These are phyloP conservation scores for Zygotorulaspora florentina DNA, from an alignment of 805 yeast genomes.

Conservation along the genomic window DNA sequence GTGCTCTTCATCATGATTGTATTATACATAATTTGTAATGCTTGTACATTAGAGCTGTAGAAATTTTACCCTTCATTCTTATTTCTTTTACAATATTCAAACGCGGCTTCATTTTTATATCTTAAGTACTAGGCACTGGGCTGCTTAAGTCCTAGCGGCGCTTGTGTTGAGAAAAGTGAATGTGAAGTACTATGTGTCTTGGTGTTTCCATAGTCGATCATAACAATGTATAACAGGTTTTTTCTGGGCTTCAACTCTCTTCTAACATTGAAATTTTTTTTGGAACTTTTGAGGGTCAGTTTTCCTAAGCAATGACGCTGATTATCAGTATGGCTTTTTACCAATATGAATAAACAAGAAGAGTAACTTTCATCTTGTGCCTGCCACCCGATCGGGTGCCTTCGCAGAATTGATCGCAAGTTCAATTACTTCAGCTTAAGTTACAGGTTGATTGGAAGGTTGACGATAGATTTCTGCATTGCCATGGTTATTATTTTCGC, in stretches of 20 bases:
- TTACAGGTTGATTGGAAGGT: slow-evolving; percentile 49
- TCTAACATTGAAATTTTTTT: slow-evolving; percentile 56
- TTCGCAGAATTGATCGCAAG: slow-evolving; percentile 54
- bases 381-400: slow-evolving; percentile 51
- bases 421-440: slow-evolving; percentile 44
- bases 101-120: slow-evolving; percentile 43
- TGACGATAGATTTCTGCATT: slow-evolving; percentile 59
- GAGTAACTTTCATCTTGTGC: slow-evolving; percentile 52
- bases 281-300: slow-evolving; percentile 56
- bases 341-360: slow-evolving; percentile 43
- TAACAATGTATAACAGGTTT: slow-evolving; percentile 48
- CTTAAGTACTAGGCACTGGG: slow-evolving; percentile 55
- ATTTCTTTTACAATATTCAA: slow-evolving; percentile 47
- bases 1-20: slow-evolving; percentile 42
- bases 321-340: slow-evolving; percentile 52
- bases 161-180: slow-evolving; percentile 46
- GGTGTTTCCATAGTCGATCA: slow-evolving; percentile 51
- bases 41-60: slow-evolving; percentile 66
- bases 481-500: slow-evolving; percentile 28
- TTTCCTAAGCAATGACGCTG: slow-evolving; percentile 51
- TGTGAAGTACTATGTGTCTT: slow-evolving; percentile 55
- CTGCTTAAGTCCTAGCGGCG: slow-evolving; percentile 60
- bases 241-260: slow-evolving; percentile 45
- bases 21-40: slow-evolving; percentile 55
- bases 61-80: slow-evolving; percentile 45